Percentiles rank a stretch among this genome's conserved stretches.
These are phyloP conservation scores for Aphanocladium album DNA, from an alignment of 2,329 filamentous ascomycete species.

Conservation along the genomic window DNA sequence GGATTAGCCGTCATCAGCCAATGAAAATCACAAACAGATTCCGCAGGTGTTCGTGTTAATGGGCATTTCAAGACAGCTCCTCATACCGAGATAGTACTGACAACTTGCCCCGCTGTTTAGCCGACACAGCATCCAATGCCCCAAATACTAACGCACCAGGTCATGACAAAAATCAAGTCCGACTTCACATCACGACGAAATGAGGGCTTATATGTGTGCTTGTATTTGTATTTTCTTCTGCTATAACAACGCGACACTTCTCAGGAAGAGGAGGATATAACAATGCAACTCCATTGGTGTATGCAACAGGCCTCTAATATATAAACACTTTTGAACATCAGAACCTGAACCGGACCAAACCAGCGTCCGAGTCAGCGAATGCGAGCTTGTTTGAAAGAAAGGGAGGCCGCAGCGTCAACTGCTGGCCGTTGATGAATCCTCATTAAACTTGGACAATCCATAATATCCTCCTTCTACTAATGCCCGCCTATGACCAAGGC, in stretches of 20 bases:
- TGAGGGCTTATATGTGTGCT: background rate
- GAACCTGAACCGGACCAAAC: background rate
- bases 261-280: background rate
- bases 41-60: background rate
- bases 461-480: slow-evolving; percentile 17
- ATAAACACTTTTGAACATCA: background rate
- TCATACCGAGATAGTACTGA: background rate
- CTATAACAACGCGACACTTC: background rate
- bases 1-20: background rate
- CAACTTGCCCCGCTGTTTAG: background rate
- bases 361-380: background rate
- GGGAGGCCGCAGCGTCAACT: slow-evolving; percentile 38
- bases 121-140: background rate
- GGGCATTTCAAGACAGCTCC: background rate
- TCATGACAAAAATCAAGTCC: background rate
- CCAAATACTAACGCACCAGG: background rate
- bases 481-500: slow-evolving; percentile 16
- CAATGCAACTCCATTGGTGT: slow-evolving; percentile 3
- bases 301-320: background rate
- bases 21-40: background rate
- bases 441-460: slow-evolving; percentile 20
- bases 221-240: slow-evolving; percentile 4
- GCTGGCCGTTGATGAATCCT: slow-evolving; percentile 34
- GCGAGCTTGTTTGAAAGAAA: background rate
- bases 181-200: too few species aligned